phyloP scores from a whole-genome alignment of 345 rosid species.

The Pistacia integerrima region DNA sequence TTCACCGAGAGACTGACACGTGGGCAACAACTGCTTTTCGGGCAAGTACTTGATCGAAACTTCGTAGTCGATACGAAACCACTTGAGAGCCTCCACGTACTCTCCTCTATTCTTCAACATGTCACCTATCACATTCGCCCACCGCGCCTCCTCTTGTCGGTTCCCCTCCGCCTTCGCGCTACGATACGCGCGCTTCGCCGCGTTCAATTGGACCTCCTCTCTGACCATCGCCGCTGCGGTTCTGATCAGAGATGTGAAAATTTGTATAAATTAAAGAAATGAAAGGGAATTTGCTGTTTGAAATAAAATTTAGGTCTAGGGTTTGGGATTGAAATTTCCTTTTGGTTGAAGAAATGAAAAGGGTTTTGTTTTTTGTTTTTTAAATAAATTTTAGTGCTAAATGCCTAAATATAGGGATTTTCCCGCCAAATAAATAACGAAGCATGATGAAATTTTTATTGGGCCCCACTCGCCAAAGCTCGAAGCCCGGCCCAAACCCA shows the following conservation, averaged over 20 bases:
- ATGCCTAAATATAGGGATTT: background rate
- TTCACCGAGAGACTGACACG: slow-evolving; percentile 94
- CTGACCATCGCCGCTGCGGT: slow-evolving; percentile 42
- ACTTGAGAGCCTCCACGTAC: slow-evolving; percentile 83
- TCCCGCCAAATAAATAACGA: slow-evolving; percentile 13
- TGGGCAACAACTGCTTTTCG: slow-evolving; percentile 72
- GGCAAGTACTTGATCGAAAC: slow-evolving; percentile 63
- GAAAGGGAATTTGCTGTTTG: background rate
- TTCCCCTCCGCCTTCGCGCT: slow-evolving; percentile 71
- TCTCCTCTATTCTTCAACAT: slow-evolving; percentile 80
- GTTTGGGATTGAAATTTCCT: background rate
- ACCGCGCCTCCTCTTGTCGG: slow-evolving; percentile 83
- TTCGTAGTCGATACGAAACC: slow-evolving; percentile 83
- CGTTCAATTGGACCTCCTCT: slow-evolving; percentile 39
- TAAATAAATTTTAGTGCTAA: slow-evolving; percentile 8
- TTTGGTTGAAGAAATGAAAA: background rate
- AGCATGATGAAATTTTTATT: background rate
- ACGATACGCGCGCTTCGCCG: slow-evolving; percentile 68
- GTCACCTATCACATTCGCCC: slow-evolving; percentile 90
- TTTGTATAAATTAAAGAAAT: slow-evolving; percentile 15
- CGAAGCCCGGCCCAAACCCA: no score
- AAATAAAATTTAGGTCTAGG: background rate
- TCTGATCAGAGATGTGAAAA: background rate
- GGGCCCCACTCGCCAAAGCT: no score
- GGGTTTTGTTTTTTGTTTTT: background rate